Evolutionary conservation across 2,329 filamentous ascomycete species (phyloP).

Genomic region (Dissoconium aciculare): DNA sequence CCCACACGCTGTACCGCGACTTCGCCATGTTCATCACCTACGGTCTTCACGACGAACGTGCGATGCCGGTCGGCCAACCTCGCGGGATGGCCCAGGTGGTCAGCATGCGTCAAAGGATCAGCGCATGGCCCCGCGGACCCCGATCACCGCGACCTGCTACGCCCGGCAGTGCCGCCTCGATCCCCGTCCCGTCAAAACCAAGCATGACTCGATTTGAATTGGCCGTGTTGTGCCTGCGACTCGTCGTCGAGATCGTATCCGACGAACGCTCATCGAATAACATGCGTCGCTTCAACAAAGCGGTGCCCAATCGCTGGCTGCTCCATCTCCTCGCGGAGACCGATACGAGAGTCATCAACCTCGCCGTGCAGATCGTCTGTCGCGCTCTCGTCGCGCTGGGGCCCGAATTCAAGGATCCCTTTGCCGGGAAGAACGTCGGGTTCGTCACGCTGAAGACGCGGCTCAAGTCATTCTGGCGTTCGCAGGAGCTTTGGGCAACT

Average conservation of each 20-base stretch:
- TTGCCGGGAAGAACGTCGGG: conserved; percentile 71
- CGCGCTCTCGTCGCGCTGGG: conserved; percentile 75
- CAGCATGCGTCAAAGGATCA: conserved; percentile 15
- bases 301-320: conserved; percentile 71
- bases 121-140: conserved; percentile 17
- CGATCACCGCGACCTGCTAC: conserved; percentile 16
- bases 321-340: conserved; percentile 80
- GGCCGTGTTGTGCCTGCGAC: conserved; percentile 16
- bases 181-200: conserved; percentile 1
- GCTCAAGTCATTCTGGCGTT: conserved; percentile 76
- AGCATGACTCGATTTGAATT: conserved; percentile 18
- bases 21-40: conserved; percentile 89
- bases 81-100: conserved; percentile 18
- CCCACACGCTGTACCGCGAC: conserved; percentile 70
- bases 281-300: conserved; percentile 62
- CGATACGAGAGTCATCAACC: conserved; percentile 65
- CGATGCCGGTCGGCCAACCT: conserved; percentile 13
- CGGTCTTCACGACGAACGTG: conserved; percentile 54
- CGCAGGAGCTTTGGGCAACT: conserved; percentile 70
- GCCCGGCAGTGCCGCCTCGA: conserved; percentile 10
- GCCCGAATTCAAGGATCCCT: conserved; percentile 66
- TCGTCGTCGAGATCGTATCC: conserved; percentile 16
- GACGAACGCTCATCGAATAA: conserved; percentile 15
- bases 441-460: conserved; percentile 73
- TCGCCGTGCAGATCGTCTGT: conserved; percentile 69